These are phyloP conservation scores for Dryadomyces quercus-mongolicae DNA, from an alignment of 2,329 filamentous ascomycete genomes.

Conservation along the genomic window DNA sequence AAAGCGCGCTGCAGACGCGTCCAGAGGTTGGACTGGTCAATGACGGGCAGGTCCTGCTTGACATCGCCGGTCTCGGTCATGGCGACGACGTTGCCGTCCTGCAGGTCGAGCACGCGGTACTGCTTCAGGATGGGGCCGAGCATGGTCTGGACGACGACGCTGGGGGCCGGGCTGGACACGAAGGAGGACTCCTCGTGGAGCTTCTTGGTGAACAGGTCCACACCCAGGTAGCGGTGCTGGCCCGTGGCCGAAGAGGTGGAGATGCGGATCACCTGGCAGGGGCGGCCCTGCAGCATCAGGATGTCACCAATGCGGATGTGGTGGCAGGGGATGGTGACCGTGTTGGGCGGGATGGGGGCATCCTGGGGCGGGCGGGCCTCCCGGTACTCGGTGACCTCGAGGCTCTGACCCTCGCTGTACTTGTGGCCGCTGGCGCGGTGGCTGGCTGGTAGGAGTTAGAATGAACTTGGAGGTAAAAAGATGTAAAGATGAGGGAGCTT, in stretches of 20 bases:
- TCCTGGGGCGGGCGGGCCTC: constrained; percentile 25
- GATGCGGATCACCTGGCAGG: constrained; percentile 99
- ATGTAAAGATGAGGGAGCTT: constrained; percentile 18
- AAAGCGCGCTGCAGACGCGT: constrained; percentile 71
- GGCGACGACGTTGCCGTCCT: constrained; percentile 72
- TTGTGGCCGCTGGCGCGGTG: constrained; percentile 51
- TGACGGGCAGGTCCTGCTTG: constrained; percentile 87
- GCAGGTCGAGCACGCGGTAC: constrained; percentile 97
- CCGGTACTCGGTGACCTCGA: constrained; percentile 34
- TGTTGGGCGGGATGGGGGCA: constrained; percentile 47
- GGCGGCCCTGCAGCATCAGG: constrained; percentile 95
- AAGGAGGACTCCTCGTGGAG: constrained; percentile 97
- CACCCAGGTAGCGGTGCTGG: constrained; percentile 99
- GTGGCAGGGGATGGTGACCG: constrained; percentile 97
- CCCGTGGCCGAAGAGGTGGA: constrained; percentile 94
- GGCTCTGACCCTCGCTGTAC: constrained; percentile 41
- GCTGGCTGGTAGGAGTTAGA: constrained; percentile 30
- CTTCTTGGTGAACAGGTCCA: constrained; percentile 99
- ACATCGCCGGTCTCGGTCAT: constrained; percentile 99
- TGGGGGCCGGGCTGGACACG: constrained; percentile 92
- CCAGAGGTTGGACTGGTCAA: constrained; percentile 89
- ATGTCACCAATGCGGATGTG: constrained; percentile 99
- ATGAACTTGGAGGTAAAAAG: background rate
- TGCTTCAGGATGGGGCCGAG: constrained; percentile 99
- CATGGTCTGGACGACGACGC: constrained; percentile 98